Conservation (phyloP, 345 rosid genomes). For the Balakata baccata region DNA sequence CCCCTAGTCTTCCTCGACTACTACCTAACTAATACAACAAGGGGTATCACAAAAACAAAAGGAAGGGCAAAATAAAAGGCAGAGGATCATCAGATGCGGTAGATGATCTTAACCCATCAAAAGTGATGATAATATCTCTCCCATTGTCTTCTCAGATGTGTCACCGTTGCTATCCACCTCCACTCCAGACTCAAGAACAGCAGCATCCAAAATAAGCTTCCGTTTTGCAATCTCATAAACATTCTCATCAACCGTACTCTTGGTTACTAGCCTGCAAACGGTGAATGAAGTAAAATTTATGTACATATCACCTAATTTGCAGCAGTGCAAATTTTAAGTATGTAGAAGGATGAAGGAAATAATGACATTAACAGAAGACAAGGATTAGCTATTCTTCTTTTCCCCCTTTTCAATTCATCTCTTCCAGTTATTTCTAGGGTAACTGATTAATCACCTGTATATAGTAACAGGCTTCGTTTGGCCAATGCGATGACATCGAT, state of each 20-base stretch:
- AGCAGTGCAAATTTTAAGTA: not conserved
- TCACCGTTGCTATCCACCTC: slow-evolving; percentile 55
- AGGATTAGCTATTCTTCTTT: not conserved
- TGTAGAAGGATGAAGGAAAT: not conserved
- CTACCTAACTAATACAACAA: slow-evolving; percentile 22
- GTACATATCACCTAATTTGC: not conserved
- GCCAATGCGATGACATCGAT: slow-evolving; percentile 93
- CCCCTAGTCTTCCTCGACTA: not conserved
- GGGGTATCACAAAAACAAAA: not conserved
- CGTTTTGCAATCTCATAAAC: slow-evolving; percentile 87
- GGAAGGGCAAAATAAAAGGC: no score
- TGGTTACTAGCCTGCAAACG: slow-evolving; percentile 69
- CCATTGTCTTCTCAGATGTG: slow-evolving; percentile 74
- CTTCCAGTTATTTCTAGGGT: not conserved
- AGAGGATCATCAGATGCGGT: not conserved
- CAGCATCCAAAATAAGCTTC: slow-evolving; percentile 81
- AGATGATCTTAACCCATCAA: slow-evolving; percentile 35
- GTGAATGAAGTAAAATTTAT: slow-evolving; percentile 8
- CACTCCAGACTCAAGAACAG: slow-evolving; percentile 75
- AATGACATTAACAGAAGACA: not conserved
- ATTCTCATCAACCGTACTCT: slow-evolving; percentile 88
- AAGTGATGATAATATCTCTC: slow-evolving; percentile 81
- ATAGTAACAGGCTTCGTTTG: slow-evolving; percentile 88
- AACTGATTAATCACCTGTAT: slow-evolving; percentile 53
- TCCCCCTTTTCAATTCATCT: not conserved